Evolutionary conservation across 352 stramenopile species (phyloP).

Genomic region (Phytopythium boreale): DNA sequence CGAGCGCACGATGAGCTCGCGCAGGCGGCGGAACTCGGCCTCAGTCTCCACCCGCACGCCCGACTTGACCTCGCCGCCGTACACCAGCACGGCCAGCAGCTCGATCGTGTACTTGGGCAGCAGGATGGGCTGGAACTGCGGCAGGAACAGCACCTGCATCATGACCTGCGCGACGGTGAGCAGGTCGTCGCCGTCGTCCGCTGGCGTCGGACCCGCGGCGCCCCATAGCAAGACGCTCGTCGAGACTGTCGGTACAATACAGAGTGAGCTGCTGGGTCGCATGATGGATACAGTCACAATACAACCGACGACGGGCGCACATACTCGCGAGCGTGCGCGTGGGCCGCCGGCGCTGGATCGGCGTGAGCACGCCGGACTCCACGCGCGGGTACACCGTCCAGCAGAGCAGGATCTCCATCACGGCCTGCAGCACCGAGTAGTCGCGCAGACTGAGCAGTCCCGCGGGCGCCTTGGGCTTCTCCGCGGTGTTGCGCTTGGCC

Average conservation of each 20-base stretch:
- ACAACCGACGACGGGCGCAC: constrained; percentile 13
- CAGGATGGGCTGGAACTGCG: constrained; percentile 75
- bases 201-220: constrained; percentile 24
- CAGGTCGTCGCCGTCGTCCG: constrained; percentile 24
- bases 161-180: constrained; percentile 42
- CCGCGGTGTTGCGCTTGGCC: constrained; percentile 1
- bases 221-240: constrained; percentile 16
- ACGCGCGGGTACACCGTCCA: constrained; percentile 62
- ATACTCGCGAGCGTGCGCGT: constrained; percentile 83
- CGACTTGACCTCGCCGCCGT: constrained; percentile 17
- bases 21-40: constrained; percentile 33
- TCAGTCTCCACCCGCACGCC: constrained; percentile 26
- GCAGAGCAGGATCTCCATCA: constrained; percentile 69
- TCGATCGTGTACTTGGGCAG: constrained; percentile 80
- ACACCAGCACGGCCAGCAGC: constrained; percentile 66
- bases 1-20: constrained; percentile 38
- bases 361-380: constrained; percentile 44
- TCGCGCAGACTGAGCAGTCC: constrained; percentile 80
- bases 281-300: not conserved
- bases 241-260: not conserved
- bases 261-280: not conserved
- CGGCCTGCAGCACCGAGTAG: constrained; percentile 80
- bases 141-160: constrained; percentile 58
- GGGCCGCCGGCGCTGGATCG: constrained; percentile 60
- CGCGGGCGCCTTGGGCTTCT: constrained; percentile 42